phyloP scores from a whole-genome alignment of 345 rosid species.

The Chamaenerion angustifolium region DNA sequence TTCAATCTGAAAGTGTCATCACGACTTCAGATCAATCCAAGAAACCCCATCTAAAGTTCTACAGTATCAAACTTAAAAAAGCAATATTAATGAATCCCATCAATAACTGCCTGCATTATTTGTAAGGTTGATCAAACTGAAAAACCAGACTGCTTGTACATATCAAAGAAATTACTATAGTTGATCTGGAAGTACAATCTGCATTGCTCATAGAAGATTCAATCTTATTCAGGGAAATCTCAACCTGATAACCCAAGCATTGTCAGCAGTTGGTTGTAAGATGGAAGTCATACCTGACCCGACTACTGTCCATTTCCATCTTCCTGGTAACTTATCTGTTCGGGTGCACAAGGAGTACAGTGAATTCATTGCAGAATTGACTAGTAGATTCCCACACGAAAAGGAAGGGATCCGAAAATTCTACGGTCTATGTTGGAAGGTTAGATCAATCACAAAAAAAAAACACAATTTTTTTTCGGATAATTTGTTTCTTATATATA shows the following conservation, averaged over 20 bases:
- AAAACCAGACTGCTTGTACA: no score
- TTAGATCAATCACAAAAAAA: constrained; percentile 21
- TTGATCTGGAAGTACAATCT: not conserved
- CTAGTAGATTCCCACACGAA: constrained; percentile 66
- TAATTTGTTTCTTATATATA: constrained; percentile 4
- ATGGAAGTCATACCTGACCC: constrained; percentile 95
- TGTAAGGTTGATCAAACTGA: no score
- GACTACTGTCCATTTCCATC: constrained; percentile 90
- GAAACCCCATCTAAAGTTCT: no score
- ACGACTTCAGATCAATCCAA: no score
- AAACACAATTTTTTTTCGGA: constrained; percentile 2
- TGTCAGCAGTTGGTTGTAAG: constrained; percentile 78
- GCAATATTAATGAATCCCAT: no score
- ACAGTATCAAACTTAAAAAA: no score
- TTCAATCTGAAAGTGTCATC: no score
- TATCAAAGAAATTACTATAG: no score
- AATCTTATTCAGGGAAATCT: constrained; percentile 64
- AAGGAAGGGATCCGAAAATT: constrained; percentile 74
- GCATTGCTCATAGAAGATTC: constrained; percentile 5
- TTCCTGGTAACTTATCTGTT: constrained; percentile 61
- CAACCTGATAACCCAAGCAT: constrained; percentile 77
- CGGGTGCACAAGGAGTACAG: constrained; percentile 59
- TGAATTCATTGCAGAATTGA: constrained; percentile 55
- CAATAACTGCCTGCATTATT: no score
- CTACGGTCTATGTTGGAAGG: constrained; percentile 90